Evolutionary conservation across 2,329 filamentous ascomycete genomes (phyloP), one percentile per base, ranked within the genome.

Genomic region (Dactylellina leptospora): DNA sequence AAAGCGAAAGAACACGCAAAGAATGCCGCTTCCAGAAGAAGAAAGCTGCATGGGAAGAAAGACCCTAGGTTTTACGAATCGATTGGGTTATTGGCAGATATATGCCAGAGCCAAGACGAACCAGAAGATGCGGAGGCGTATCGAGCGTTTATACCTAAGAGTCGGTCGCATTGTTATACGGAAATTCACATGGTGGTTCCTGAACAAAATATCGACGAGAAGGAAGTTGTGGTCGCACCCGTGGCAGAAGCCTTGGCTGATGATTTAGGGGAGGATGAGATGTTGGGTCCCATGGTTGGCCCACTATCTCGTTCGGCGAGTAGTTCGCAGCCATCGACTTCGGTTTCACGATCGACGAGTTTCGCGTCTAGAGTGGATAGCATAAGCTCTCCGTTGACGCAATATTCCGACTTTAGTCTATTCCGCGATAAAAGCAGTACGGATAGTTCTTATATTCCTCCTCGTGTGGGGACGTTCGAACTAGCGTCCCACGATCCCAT

Each of bases 21-120:
- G 23, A 64, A 54, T 16, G 68, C 68, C 11, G 40, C 59, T 16
- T 45, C 47, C 6, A 51, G 45, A 20, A 40, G 68, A 16, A 64
- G 61, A 28, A 72, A 72, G 47, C 23, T 64, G n/a, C 42, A 59
- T 27, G 68, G 68, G 1, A 64, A 72, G 45, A 72, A 56, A 23
- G 59, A 72, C 8, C 1, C 68, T 2, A 33, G 59, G 6, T 72
- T 72, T 42, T 63, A 23, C 20, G 38, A 38, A 28, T 72, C 68
- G 1, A 63, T 72, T 16, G 68, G 68, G 0, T 42, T 72, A 25
- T 30, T 72, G 4, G 68, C 68, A 20, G 68, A 72, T 30, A 64
- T 72, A 18, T 72, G 68, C 47, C 48, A 72, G 10, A 55, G 22
- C 27, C 51, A 64, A 16, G 59, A 36, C 22, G 68, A 72, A 3